Evolutionary conservation across 768 basidiomycete species (phyloP).

Genomic region (Leccinum incarnatum): DNA sequence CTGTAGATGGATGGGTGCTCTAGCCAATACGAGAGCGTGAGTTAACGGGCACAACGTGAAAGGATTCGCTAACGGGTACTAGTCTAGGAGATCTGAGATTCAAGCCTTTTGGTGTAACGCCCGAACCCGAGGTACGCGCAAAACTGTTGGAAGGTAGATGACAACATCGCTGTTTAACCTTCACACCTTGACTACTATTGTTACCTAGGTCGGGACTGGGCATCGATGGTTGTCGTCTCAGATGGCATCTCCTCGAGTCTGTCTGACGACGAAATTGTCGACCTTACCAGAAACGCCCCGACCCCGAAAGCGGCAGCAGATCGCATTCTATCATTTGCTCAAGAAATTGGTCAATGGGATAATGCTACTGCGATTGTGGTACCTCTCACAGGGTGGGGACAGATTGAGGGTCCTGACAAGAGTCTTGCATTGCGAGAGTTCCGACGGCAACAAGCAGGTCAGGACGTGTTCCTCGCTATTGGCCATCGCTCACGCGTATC

Average conservation of each 20-base stretch:
- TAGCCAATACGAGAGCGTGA: constrained; percentile 89
- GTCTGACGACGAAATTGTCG: constrained; percentile 92
- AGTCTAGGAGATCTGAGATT: constrained; percentile 88
- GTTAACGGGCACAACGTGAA: constrained; percentile 17
- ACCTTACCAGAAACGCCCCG: constrained; percentile 70
- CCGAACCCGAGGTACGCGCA: constrained; percentile 84
- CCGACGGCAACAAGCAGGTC: constrained; percentile 62
- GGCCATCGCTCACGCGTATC: constrained; percentile 1
- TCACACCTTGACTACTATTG: neutral
- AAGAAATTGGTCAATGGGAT: constrained; percentile 81
- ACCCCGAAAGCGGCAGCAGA: constrained; percentile 82
- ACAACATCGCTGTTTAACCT: neutral
- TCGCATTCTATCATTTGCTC: constrained; percentile 78
- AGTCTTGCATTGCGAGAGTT: constrained; percentile 85
- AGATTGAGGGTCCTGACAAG: constrained; percentile 71
- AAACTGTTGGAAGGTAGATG: constrained; percentile 69
- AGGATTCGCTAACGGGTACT: constrained; percentile 6
- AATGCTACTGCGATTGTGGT: constrained; percentile 91
- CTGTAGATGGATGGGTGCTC: constrained; percentile 89
- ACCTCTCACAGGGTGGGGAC: constrained; percentile 91
- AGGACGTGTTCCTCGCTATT: constrained; percentile 11
- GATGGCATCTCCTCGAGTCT: constrained; percentile 91
- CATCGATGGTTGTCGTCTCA: constrained; percentile 85
- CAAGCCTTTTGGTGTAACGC: constrained; percentile 88
- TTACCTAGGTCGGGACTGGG: constrained; percentile 72